Conservation (phyloP, 2,329 filamentous ascomycete genomes). For the Mycosphaerella sp. region DNA sequence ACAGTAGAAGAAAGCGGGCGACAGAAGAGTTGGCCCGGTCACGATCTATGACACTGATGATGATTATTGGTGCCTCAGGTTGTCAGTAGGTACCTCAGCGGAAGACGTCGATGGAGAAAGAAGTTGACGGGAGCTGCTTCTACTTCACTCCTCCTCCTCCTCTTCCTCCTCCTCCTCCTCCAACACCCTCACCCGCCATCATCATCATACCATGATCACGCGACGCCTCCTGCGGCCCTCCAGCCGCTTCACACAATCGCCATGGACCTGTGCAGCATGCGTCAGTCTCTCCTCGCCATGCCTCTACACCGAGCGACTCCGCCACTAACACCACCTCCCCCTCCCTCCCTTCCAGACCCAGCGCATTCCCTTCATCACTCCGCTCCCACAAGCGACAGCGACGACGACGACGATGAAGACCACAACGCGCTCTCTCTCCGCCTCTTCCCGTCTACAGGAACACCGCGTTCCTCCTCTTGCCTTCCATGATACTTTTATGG, state of each 20-base stretch:
- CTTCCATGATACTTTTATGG: slow-evolving; percentile 41
- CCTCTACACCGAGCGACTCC: background rate
- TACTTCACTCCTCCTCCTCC: no score
- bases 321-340: background rate
- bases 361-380: slow-evolving; percentile 19
- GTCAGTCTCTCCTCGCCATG: slow-evolving; percentile 14
- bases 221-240: slow-evolving; percentile 27
- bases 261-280: slow-evolving; percentile 30
- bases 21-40: background rate
- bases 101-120: background rate
- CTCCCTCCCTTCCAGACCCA: slow-evolving; percentile 2
- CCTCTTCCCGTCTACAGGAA: slow-evolving; percentile 3
- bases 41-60: background rate
- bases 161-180: no score
- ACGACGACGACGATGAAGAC: slow-evolving; percentile 18
- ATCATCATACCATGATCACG: slow-evolving; percentile 25
- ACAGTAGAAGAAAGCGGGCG: background rate
- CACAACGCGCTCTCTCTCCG: slow-evolving; percentile 6
- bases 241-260: slow-evolving; percentile 19
- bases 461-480: slow-evolving; percentile 46
- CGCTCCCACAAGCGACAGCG: slow-evolving; percentile 22
- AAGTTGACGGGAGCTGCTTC: no score
- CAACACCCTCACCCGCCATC: no score
- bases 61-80: background rate
- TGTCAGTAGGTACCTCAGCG: background rate